Evolutionary conservation across 495 filamentous ascomycete species (phyloP).

Genomic region (Schizothecium vesticola): DNA sequence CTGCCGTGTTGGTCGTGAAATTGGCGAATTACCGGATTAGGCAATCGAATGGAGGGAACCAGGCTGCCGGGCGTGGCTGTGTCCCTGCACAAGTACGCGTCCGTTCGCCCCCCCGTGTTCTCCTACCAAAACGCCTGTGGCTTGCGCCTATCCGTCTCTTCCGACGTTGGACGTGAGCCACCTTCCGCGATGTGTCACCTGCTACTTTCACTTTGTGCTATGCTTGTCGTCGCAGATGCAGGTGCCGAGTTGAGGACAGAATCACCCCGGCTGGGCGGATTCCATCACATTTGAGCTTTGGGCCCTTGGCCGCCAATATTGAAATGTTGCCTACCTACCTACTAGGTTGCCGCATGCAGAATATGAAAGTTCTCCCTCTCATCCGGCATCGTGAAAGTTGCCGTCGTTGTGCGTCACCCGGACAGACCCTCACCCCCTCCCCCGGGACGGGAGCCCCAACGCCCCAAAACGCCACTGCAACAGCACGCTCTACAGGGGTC

Average conservation of each 20-base stretch:
- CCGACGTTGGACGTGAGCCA: neutral
- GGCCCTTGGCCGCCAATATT: neutral
- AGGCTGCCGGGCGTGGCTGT: neutral
- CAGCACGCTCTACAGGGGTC: neutral
- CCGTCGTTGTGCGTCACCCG: neutral
- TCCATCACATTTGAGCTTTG: neutral
- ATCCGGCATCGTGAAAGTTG: neutral
- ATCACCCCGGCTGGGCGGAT: neutral
- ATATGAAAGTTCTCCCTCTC: neutral
- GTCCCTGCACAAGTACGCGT: neutral
- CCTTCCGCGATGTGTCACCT: neutral
- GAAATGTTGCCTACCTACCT: neutral
- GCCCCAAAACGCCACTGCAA: neutral
- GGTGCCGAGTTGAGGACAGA: neutral
- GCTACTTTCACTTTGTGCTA: neutral
- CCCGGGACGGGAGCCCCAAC: neutral
- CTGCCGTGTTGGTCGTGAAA: neutral
- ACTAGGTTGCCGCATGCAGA: neutral
- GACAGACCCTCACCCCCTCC: neutral
- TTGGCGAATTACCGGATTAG: neutral
- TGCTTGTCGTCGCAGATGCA: neutral
- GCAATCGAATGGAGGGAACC: neutral
- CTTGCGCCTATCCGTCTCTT: neutral
- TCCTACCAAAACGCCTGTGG: conserved; percentile 4
- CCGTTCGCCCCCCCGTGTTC: neutral